Evolutionary conservation across 305 asterid genomes (phyloP).

Genomic region (Ajuga reptans): DNA sequence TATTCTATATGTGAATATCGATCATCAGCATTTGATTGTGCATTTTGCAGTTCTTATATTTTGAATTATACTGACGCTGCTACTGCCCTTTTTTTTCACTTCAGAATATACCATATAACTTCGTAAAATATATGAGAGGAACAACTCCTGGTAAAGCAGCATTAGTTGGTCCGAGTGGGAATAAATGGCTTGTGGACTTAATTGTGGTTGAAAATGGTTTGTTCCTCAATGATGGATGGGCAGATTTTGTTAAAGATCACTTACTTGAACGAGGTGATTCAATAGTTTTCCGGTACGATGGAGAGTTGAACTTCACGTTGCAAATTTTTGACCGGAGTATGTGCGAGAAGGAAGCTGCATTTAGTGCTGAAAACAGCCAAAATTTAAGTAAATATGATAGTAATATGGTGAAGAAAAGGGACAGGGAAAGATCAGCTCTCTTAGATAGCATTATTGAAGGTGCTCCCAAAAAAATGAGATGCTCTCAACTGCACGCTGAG

Average conservation of each 20-base stretch:
- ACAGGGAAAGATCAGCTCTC: constrained; percentile 44
- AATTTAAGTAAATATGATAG: constrained; percentile 31
- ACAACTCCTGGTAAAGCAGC: constrained; percentile 36
- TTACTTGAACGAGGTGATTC: constrained; percentile 62
- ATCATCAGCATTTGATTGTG: background rate
- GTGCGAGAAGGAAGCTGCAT: constrained; percentile 74
- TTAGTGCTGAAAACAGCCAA: constrained; percentile 52
- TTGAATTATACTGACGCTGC: constrained; percentile 5
- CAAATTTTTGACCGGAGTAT: constrained; percentile 62
- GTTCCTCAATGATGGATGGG: constrained; percentile 64
- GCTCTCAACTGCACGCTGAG: constrained; percentile 35
- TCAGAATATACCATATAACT: constrained; percentile 69
- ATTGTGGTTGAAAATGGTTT: constrained; percentile 40
- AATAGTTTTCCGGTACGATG: constrained; percentile 68
- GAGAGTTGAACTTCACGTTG: constrained; percentile 58
- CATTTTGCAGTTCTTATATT: constrained; percentile 9
- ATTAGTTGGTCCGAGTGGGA: constrained; percentile 77
- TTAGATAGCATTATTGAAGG: constrained; percentile 43
- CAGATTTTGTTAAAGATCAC: constrained; percentile 64
- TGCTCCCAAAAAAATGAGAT: constrained; percentile 57
- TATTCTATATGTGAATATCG: background rate
- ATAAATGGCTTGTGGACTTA: constrained; percentile 52
- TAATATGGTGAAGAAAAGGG: constrained; percentile 45
- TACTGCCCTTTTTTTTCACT: constrained; percentile 9
- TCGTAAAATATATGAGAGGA: constrained; percentile 48